Conservation (phyloP, 1,284 basidiomycete species). For the Leccinum subrobustum region DNA sequence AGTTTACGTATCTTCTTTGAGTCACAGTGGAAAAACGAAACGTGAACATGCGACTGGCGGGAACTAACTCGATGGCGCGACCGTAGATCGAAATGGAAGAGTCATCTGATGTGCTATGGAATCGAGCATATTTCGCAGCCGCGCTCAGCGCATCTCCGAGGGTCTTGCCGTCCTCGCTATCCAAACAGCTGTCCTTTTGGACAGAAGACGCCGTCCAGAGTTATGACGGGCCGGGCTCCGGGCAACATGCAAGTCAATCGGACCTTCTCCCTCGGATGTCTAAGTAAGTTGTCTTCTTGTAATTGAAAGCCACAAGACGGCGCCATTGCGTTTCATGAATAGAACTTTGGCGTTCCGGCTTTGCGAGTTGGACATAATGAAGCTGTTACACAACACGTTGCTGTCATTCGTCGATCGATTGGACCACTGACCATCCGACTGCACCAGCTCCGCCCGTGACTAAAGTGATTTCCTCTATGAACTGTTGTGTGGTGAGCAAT, state of each 20-base stretch:
- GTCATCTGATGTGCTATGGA: slow-evolving; percentile 28
- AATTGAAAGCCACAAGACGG: no score
- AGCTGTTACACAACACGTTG: slow-evolving; percentile 5
- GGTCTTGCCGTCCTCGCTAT: slow-evolving; percentile 66
- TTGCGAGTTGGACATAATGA: slow-evolving; percentile 30
- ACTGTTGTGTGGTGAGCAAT: no score
- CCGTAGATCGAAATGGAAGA: background rate
- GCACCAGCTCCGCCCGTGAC: slow-evolving; percentile 16
- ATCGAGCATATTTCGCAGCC: slow-evolving; percentile 51
- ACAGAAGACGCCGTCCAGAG: background rate
- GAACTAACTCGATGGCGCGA: background rate
- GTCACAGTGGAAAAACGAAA: background rate
- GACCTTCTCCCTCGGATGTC: slow-evolving; percentile 12
- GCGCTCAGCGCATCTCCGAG: slow-evolving; percentile 56
- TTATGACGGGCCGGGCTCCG: background rate
- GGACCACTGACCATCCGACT: slow-evolving; percentile 16
- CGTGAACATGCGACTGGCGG: background rate
- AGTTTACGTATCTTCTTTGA: background rate
- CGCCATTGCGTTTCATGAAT: no score
- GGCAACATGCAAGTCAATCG: slow-evolving; percentile 15
- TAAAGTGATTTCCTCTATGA: slow-evolving; percentile 5
- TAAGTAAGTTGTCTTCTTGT: no score
- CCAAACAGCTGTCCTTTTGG: slow-evolving; percentile 34
- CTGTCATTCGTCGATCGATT: background rate
- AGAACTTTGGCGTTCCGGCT: no score